These are phyloP conservation scores for Fusarium phyllophilum DNA, from an alignment of 2,329 filamentous ascomycete species.

Conservation along the genomic window DNA sequence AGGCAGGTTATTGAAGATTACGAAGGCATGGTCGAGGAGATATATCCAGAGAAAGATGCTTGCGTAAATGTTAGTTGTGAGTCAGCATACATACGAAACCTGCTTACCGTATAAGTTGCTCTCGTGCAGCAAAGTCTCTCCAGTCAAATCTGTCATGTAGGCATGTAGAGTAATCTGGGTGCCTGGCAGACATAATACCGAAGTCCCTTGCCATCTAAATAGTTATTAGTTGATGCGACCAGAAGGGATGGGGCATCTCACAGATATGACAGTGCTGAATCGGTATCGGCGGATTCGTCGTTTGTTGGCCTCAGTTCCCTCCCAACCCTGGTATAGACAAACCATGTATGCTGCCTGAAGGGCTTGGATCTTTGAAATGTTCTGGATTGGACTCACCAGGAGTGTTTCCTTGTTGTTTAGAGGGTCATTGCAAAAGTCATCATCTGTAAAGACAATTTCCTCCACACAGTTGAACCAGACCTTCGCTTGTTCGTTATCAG, in stretches of 20 bases:
- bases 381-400: accelerated
- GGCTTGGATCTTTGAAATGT: background rate
- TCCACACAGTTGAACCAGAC: background rate
- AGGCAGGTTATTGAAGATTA: background rate
- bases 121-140: background rate
- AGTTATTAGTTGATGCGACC: accelerated
- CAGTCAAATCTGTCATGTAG: background rate
- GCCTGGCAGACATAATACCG: background rate
- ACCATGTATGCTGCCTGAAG: background rate
- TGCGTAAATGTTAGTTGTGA: accelerated
- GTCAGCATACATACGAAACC: accelerated
- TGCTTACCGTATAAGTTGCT: background rate
- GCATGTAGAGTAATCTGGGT: background rate
- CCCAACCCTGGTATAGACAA: constrained; percentile 1
- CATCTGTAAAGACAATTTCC: background rate
- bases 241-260: background rate
- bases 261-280: background rate
- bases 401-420: accelerated
- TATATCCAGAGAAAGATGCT: background rate
- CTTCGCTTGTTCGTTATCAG: background rate
- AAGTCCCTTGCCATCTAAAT: background rate
- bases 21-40: background rate
- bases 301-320: background rate
- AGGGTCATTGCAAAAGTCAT: background rate
- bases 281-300: background rate